Conservation (phyloP, 495 filamentous ascomycete species). For the Xylaria sp. region DNA sequence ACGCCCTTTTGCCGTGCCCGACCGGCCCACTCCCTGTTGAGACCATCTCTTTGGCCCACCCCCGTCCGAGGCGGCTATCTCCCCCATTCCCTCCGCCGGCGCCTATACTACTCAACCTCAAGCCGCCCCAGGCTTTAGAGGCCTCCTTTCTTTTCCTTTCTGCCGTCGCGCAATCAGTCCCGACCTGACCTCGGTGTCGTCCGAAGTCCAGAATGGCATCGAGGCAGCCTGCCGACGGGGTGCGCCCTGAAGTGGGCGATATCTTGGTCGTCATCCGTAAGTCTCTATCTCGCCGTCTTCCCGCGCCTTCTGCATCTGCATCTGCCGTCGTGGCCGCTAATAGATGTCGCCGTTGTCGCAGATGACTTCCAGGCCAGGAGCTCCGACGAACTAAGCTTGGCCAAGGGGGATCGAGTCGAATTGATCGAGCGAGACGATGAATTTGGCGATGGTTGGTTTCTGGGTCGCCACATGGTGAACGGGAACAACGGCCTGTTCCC, state of each 20-base stretch:
- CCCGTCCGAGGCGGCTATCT: constrained; percentile 22
- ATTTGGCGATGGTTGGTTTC: constrained; percentile 97
- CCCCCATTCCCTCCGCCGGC: constrained; percentile 20
- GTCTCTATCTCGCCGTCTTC: constrained; percentile 43
- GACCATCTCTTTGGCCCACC: constrained; percentile 23
- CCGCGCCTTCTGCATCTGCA: too few species aligned
- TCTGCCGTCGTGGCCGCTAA: constrained; percentile 14
- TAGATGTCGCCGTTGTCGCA: constrained; percentile 31
- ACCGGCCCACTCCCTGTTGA: constrained; percentile 29
- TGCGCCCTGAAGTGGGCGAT: constrained; percentile 68
- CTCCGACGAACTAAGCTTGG: constrained; percentile 88
- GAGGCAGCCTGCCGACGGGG: constrained; percentile 42
- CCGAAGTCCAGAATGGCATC: constrained; percentile 52
- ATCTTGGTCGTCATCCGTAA: constrained; percentile 80
- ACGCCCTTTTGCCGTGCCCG: constrained; percentile 5
- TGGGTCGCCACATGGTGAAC: constrained; percentile 80
- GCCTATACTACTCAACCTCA: constrained; percentile 14
- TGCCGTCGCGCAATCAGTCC: constrained; percentile 6
- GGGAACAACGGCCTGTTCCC: constrained; percentile 86
- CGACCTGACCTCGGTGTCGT: constrained; percentile 13
- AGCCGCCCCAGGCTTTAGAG: constrained; percentile 6
- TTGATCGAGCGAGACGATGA: constrained; percentile 95
- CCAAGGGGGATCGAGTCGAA: constrained; percentile 88
- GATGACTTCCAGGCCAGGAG: constrained; percentile 91
- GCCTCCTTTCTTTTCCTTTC: background rate